Evolutionary conservation across 176 grass and related monocot genomes (phyloP), one percentile per base, ranked within the genome.

Genomic region (Phyllostachys edulis): DNA sequence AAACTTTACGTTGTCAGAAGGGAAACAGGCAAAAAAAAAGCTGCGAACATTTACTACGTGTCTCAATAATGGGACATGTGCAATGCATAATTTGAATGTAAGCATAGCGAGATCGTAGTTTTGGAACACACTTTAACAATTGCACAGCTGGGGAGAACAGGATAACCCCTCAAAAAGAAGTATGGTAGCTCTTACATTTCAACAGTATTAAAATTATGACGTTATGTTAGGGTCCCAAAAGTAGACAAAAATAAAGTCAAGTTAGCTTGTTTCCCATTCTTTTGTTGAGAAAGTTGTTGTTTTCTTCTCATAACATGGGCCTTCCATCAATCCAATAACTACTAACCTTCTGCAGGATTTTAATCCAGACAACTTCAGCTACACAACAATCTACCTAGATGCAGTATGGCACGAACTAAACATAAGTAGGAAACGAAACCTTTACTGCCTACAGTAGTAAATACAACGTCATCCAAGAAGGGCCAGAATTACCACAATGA

Each of bases 281-380:
- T 38, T 52, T 77, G 64, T 54, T 11, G 16, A 75, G 5, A 20
- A 78, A 63, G 8, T 65, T 36, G 15, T 41, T 71, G 61, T 21
- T 20, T 69, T 62, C n/a, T 78, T 51, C 47, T n/a, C 26, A 5
- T 27, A 63, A 71, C 14, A 55, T 39, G 24, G 18, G 77, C 12
- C 47, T 75, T 45, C 50, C 12, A 29, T 56, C 36, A 65, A 65
- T 17, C 50, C 36, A 64, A 61, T 66, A 42, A 42, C 36, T 20
- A 40, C 6, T 46, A 34, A 72, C 34, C 10, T 49, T 45, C n/a
- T 72, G 32, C 18, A 63, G 7, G 50, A 75, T 61, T 82, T 89
- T 78, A 72, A 89, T 54, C 54, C 38, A 61, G 61, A 56, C 38
- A 84, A 56, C 16, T 59, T 75, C 69, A 81, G 42, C 17, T 63